A percentile compares a stretch with the other conserved stretches of the same genome.
Conservation (phyloP, 345 rosid species). For the Acer negundo region DNA sequence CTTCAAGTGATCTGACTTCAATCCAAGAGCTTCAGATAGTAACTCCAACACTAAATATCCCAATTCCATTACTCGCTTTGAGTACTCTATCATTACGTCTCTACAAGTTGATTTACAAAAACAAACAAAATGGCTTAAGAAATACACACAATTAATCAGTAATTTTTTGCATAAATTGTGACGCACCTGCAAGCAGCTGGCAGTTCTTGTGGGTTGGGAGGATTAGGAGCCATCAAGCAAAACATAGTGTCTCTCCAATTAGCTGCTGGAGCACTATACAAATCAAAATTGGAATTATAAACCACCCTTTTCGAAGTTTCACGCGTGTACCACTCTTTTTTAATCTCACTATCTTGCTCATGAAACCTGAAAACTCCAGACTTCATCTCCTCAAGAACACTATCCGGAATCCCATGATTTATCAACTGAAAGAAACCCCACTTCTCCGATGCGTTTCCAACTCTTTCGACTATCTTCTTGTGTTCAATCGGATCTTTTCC, state of each 20-base stretch:
- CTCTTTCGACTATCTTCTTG: constrained; percentile 2
- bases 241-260: constrained; percentile 47
- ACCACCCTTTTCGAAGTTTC: constrained; percentile 20
- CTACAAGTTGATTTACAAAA: constrained; percentile 19
- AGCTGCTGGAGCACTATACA: constrained; percentile 36
- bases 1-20: constrained; percentile 37
- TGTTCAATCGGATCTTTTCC: neutral
- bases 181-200: constrained; percentile 40
- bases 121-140: no score
- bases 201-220: constrained; percentile 37
- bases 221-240: constrained; percentile 39
- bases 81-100: constrained; percentile 46
- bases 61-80: constrained; percentile 32
- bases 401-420: constrained; percentile 38
- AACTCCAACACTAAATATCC: constrained; percentile 43
- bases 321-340: constrained; percentile 26
- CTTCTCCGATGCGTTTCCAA: constrained; percentile 19
- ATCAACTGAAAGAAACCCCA: constrained; percentile 38
- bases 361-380: constrained; percentile 25
- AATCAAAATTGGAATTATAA: constrained; percentile 44
- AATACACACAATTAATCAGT: no score
- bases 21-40: constrained; percentile 56
- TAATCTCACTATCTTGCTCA: constrained; percentile 32
- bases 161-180: no score
- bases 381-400: constrained; percentile 28